Evolutionary conservation across 2,329 filamentous ascomycete species (phyloP).

Genomic region (Fonsecaea nubica): DNA sequence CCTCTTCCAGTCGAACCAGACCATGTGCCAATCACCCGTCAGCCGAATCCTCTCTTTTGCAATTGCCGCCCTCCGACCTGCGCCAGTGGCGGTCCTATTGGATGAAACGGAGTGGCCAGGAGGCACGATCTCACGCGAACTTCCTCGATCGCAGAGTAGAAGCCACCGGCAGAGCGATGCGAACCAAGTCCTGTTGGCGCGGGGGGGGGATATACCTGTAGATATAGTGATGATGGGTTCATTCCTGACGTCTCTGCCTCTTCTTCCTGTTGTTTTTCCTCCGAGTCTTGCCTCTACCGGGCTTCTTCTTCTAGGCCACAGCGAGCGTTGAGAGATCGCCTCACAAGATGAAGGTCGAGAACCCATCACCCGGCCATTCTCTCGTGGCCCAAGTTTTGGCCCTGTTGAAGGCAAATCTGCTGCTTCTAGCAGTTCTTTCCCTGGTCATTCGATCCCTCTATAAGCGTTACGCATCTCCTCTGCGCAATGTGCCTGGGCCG

Average conservation of each 20-base stretch:
- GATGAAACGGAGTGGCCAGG: neutral
- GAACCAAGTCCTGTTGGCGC: slow-evolving; percentile 5
- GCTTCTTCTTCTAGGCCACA: neutral
- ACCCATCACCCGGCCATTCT: slow-evolving; percentile 16
- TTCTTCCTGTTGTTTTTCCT: neutral
- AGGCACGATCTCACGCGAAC: neutral
- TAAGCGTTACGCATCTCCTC: slow-evolving; percentile 55
- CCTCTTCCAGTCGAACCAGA: neutral
- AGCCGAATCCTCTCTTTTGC: neutral
- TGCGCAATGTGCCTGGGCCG: slow-evolving; percentile 52
- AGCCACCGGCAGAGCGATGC: neutral
- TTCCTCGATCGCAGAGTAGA: neutral
- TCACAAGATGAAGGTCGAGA: slow-evolving; percentile 14
- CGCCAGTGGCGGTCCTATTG: neutral
- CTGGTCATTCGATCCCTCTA: slow-evolving; percentile 30
- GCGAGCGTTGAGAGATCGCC: neutral
- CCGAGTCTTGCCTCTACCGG: neutral
- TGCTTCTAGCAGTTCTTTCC: slow-evolving; percentile 25
- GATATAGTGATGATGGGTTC: slow-evolving; percentile 4
- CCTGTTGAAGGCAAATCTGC: slow-evolving; percentile 29
- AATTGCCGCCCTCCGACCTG: neutral
- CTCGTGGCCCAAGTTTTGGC: slow-evolving; percentile 25
- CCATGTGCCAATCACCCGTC: neutral
- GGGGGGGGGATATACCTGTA: neutral
- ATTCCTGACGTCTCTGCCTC: neutral